Percentiles rank a stretch among this genome's conserved stretches.
Evolutionary conservation across 768 basidiomycete species (phyloP).

Genomic region (Rhizopogon sp.): DNA sequence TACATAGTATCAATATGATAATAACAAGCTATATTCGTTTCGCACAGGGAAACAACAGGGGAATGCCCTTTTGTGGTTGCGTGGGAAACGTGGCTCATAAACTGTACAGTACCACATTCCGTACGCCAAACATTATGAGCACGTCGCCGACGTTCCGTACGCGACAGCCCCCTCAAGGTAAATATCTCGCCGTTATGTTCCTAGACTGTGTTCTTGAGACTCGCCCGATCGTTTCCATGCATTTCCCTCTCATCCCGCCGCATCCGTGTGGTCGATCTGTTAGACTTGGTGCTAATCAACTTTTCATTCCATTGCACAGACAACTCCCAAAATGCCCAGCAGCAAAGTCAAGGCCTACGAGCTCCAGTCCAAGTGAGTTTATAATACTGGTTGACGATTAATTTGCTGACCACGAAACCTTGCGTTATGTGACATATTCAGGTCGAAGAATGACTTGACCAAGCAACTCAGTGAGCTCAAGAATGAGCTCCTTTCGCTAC

Average conservation of each 20-base stretch:
- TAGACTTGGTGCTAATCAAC: neutral
- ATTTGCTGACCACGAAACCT: constrained; percentile 6
- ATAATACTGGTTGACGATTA: neutral
- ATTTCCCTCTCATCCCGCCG: constrained; percentile 1
- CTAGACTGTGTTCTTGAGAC: neutral
- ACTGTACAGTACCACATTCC: constrained; percentile 33
- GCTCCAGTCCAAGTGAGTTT: constrained; percentile 86
- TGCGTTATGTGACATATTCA: constrained; percentile 24
- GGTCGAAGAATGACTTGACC: constrained; percentile 94
- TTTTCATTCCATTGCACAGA: constrained; percentile 12
- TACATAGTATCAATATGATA: neutral
- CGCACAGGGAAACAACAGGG: neutral
- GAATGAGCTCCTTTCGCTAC: constrained; percentile 87
- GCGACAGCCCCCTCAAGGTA: constrained; percentile 33
- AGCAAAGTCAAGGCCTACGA: constrained; percentile 95
- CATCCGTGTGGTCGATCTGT: neutral
- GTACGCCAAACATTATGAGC: constrained; percentile 25
- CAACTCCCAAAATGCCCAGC: constrained; percentile 64
- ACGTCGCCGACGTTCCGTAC: constrained; percentile 24
- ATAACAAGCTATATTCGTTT: too few relatives aligned
- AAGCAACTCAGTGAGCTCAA: constrained; percentile 94
- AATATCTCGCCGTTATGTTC: constrained; percentile 15
- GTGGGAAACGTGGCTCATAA: constrained; percentile 39
- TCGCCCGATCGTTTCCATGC: neutral
- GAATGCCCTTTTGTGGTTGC: constrained; percentile 3